These are phyloP conservation scores for Mycena amicta DNA, from an alignment of 768 basidiomycete genomes.

Conservation along the genomic window DNA sequence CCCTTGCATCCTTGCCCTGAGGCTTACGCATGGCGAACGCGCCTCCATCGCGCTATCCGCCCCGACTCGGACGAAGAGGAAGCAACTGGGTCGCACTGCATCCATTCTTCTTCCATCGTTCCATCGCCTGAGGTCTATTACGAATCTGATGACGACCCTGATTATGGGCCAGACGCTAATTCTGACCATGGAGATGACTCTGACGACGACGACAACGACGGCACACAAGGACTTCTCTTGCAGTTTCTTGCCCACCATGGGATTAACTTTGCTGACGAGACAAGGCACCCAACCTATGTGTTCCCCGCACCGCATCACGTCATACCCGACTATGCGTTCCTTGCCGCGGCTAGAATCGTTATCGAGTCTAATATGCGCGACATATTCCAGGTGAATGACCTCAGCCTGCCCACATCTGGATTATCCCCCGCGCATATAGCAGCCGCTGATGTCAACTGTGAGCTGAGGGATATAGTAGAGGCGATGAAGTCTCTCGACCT, in stretches of 20 bases:
- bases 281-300: slow-evolving; percentile 23
- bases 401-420: neutral
- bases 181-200: slow-evolving; percentile 17
- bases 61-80: slow-evolving; percentile 16
- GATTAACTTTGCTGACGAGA: slow-evolving; percentile 22
- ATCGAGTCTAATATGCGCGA: slow-evolving; percentile 56
- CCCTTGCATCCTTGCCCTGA: slow-evolving; percentile 20
- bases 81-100: neutral
- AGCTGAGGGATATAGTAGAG: slow-evolving; percentile 24
- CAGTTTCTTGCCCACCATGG: slow-evolving; percentile 17
- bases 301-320: slow-evolving; percentile 26
- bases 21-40: slow-evolving; percentile 12
- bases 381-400: slow-evolving; percentile 23
- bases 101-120: slow-evolving; percentile 22
- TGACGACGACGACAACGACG: neutral
- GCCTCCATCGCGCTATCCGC: slow-evolving; percentile 7
- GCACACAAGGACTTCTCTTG: slow-evolving; percentile 1
- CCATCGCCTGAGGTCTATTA: slow-evolving; percentile 14
- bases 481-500: slow-evolving; percentile 37
- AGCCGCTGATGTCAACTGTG: slow-evolving; percentile 16
- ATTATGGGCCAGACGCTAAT: slow-evolving; percentile 8
- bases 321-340: slow-evolving; percentile 53
- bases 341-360: slow-evolving; percentile 51
- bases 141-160: slow-evolving; percentile 20
- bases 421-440: slow-evolving; percentile 1